A percentile compares a stretch with the other conserved stretches of the same genome.
phyloP scores from a whole-genome alignment of 352 stramenopile genomes.

The Salisapilia sapeloensis region DNA sequence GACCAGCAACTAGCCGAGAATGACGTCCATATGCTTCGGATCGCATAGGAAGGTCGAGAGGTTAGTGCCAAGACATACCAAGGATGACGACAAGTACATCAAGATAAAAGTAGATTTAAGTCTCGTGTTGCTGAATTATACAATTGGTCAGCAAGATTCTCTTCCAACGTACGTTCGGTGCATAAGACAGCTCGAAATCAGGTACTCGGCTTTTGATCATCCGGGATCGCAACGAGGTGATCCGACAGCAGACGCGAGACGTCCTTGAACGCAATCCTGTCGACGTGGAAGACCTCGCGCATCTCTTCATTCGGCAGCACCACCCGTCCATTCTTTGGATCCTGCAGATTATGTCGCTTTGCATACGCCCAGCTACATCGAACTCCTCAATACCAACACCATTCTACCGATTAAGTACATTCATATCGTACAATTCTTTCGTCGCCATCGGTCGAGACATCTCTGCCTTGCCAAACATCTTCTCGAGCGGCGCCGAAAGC shows the following conservation, averaged over 20 bases:
- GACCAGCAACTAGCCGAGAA: conserved; percentile 35
- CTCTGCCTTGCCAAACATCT: conserved; percentile 44
- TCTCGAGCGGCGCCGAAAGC: conserved; percentile 34
- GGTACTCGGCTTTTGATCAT: too few species aligned
- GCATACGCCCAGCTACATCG: conserved; percentile 55
- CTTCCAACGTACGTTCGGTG: too few species aligned
- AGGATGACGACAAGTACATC: too few species aligned
- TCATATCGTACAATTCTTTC: conserved; percentile 49
- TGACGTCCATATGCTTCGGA: conserved; percentile 29
- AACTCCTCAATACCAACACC: not conserved
- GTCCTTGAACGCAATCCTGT: conserved; percentile 54
- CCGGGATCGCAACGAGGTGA: too few species aligned
- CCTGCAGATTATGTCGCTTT: conserved; percentile 60
- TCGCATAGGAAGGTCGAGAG: too few species aligned
- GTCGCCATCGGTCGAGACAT: conserved; percentile 44
- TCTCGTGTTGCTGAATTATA: too few species aligned
- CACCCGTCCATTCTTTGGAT: conserved; percentile 42
- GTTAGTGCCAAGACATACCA: too few species aligned
- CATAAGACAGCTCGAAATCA: too few species aligned
- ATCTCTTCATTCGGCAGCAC: conserved; percentile 54
- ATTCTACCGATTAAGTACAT: conserved; percentile 1
- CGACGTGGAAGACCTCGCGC: conserved; percentile 39
- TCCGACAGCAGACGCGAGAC: conserved; percentile 54
- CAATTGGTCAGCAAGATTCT: too few species aligned
- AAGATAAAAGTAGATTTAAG: too few species aligned